These are phyloP conservation scores for Aeschynomene evenia DNA, from an alignment of 306 rosid genomes.

Conservation along the genomic window DNA sequence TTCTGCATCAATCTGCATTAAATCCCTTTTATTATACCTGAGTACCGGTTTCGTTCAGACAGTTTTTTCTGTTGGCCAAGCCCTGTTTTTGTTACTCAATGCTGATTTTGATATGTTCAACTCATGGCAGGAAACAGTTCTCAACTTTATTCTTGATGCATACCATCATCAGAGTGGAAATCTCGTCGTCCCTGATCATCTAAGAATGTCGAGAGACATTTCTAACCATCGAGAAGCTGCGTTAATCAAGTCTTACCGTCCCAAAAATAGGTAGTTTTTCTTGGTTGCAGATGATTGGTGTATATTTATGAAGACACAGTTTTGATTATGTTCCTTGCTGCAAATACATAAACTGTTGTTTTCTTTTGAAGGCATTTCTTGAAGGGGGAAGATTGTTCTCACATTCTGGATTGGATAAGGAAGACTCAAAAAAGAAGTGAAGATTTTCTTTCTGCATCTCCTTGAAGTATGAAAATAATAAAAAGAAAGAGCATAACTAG, in stretches of 20 bases:
- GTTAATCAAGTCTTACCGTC: slow-evolving; percentile 57
- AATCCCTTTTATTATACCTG: slow-evolving; percentile 9
- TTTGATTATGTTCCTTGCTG: slow-evolving; percentile 3
- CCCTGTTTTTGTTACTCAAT: background rate
- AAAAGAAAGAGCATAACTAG: background rate
- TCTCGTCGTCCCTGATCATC: slow-evolving; percentile 56
- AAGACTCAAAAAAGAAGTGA: slow-evolving; percentile 38
- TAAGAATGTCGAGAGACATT: slow-evolving; percentile 59
- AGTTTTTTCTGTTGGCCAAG: background rate
- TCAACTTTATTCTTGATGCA: slow-evolving; percentile 58
- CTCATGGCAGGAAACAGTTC: slow-evolving; percentile 63
- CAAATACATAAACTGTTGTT: slow-evolving; percentile 13
- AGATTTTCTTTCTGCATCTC: slow-evolving; percentile 17
- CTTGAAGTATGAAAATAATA: slow-evolving; percentile 26
- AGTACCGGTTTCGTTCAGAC: slow-evolving; percentile 2
- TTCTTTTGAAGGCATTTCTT: slow-evolving; percentile 60
- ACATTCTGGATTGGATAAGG: slow-evolving; percentile 72
- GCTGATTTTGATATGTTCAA: slow-evolving; percentile 28
- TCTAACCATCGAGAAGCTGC: slow-evolving; percentile 48
- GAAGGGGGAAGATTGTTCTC: slow-evolving; percentile 65
- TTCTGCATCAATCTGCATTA: background rate
- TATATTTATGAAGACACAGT: background rate
- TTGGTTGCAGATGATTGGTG: slow-evolving; percentile 33
- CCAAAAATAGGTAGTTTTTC: slow-evolving; percentile 60
- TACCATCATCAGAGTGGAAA: slow-evolving; percentile 53